Evolutionary conservation across 352 stramenopile species (phyloP).

Genomic region (Globisporangium mamillatum): DNA sequence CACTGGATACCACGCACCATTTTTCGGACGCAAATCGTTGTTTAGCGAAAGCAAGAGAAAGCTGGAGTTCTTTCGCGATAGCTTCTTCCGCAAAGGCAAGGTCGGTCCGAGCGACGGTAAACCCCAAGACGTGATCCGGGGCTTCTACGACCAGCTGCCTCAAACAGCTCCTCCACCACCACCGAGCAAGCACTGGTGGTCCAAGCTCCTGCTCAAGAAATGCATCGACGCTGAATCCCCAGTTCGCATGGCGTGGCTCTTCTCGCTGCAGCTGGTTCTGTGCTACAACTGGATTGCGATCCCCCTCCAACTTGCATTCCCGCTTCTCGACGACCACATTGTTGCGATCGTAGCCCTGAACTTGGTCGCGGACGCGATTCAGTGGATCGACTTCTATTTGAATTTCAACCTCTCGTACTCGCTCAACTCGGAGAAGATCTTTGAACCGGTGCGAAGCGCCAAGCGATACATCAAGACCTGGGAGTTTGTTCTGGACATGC

Average conservation of each 20-base stretch:
- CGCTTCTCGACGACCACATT: slow-evolving; percentile 27
- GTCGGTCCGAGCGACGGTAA: slow-evolving; percentile 23
- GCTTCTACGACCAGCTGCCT: slow-evolving; percentile 52
- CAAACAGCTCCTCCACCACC: slow-evolving; percentile 21
- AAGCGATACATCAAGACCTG: slow-evolving; percentile 36
- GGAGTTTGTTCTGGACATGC: slow-evolving; percentile 30
- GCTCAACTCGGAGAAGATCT: slow-evolving; percentile 45
- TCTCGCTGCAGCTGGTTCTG: slow-evolving; percentile 32
- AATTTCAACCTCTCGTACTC: slow-evolving; percentile 52
- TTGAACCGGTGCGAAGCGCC: slow-evolving; percentile 32
- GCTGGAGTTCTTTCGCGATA: slow-evolving; percentile 29
- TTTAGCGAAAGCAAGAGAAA: slow-evolving; percentile 21
- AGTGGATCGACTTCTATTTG: slow-evolving; percentile 48
- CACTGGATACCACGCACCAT: not conserved
- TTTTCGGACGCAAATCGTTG: slow-evolving; percentile 13
- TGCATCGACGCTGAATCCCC: slow-evolving; percentile 43
- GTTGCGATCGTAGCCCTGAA: slow-evolving; percentile 35
- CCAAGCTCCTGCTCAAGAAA: slow-evolving; percentile 23
- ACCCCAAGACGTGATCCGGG: slow-evolving; percentile 40
- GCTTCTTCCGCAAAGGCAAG: slow-evolving; percentile 30
- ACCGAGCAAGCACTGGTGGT: slow-evolving; percentile 31
- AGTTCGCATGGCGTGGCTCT: slow-evolving; percentile 43
- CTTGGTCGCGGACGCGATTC: slow-evolving; percentile 26
- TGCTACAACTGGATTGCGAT: slow-evolving; percentile 59
- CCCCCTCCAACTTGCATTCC: slow-evolving; percentile 48